phyloP scores from a whole-genome alignment of 257 asterid genomes.

The Paulownia fortunei region DNA sequence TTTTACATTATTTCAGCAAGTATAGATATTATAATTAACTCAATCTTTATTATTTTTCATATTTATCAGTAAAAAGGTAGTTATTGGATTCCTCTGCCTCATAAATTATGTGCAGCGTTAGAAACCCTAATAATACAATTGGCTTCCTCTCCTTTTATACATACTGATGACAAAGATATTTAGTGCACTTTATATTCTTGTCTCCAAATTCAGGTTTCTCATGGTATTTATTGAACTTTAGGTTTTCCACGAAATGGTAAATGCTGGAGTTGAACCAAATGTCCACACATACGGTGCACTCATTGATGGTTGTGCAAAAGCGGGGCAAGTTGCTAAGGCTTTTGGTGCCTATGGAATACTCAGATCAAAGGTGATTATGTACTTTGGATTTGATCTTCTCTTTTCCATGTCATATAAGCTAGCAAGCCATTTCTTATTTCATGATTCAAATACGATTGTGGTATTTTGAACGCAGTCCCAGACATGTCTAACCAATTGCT shows the following conservation, averaged over 20 bases:
- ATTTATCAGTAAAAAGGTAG: not conserved
- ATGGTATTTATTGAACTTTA: conserved; percentile 42
- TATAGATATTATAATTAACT: not conserved
- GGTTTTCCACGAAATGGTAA: conserved; percentile 99
- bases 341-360: conserved; percentile 98
- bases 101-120: not conserved
- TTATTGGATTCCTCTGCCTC: conserved; percentile 14
- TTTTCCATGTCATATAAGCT: conserved; percentile 24
- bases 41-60: not conserved
- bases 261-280: conserved; percentile 96
- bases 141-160: not conserved
- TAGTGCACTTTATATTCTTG: conserved; percentile 21
- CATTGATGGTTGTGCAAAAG: conserved; percentile 98
- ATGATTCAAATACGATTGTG: conserved; percentile 20
- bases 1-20: conserved; percentile 3
- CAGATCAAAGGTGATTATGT: conserved; percentile 83
- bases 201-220: conserved; percentile 32
- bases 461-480: conserved; percentile 15
- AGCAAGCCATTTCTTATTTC: conserved; percentile 15
- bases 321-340: conserved; percentile 99
- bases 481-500: conserved; percentile 50
- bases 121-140: not conserved
- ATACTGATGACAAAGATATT: not conserved
- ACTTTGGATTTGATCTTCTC: conserved; percentile 24
- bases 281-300: conserved; percentile 94